These are phyloP conservation scores for Cladosporium sp. DNA, from an alignment of 2,329 filamentous ascomycete genomes.

Conservation along the genomic window DNA sequence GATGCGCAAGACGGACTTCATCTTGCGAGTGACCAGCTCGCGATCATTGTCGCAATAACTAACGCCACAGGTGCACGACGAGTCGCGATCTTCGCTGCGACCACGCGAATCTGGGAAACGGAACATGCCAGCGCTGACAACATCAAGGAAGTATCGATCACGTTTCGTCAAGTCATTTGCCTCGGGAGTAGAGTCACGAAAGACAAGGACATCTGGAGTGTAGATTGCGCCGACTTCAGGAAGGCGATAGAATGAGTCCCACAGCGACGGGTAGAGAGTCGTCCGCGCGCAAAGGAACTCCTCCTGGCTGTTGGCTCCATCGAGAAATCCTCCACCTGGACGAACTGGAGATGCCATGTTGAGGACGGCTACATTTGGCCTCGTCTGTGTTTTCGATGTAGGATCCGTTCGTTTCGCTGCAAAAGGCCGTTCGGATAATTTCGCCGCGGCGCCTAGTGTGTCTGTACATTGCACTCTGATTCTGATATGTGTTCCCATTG, in stretches of 20 bases:
- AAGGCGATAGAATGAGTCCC: constrained; percentile 54
- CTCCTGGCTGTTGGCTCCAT: constrained; percentile 56
- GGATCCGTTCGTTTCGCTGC: constrained; percentile 10
- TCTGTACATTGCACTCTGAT: constrained; percentile 48
- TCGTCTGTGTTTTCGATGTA: constrained; percentile 20
- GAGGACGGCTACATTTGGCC: constrained; percentile 46
- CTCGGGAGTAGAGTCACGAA: constrained; percentile 39
- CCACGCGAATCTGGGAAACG: constrained; percentile 50
- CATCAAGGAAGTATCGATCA: constrained; percentile 54
- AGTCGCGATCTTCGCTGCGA: constrained; percentile 28
- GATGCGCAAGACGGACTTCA: constrained; percentile 53
- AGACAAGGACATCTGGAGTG: constrained; percentile 55
- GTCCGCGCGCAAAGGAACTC: constrained; percentile 57
- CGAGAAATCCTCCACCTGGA: constrained; percentile 57
- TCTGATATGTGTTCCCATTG: constrained; percentile 22
- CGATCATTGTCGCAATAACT: constrained; percentile 42
- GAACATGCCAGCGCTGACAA: constrained; percentile 54
- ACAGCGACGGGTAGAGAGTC: constrained; percentile 54
- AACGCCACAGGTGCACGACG: constrained; percentile 31
- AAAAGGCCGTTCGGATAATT: constrained; percentile 14
- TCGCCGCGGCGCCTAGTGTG: constrained; percentile 47
- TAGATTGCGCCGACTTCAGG: constrained; percentile 53
- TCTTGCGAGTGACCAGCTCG: constrained; percentile 48
- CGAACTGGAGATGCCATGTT: constrained; percentile 61
- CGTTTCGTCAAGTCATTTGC: constrained; percentile 36